Evolutionary conservation across 345 rosid genomes (phyloP), one percentile per base, ranked within the genome.

Genomic region (Orychophragmus violaceus): DNA sequence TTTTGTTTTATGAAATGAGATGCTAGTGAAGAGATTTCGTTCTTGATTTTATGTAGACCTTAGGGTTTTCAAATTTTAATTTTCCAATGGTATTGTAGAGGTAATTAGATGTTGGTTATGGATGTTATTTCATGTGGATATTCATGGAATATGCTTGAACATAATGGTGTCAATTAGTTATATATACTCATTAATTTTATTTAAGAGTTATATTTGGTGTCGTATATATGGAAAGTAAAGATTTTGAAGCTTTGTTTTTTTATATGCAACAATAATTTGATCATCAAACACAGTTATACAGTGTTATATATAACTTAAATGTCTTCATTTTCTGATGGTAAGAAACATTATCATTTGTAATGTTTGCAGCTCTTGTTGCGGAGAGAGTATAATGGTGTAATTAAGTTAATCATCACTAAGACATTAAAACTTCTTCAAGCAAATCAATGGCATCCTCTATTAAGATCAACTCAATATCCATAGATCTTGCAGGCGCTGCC

Each of bases 401-500:
- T 78, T 64, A 56, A 80, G 19, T 14, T 14, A 22, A 63, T 68
- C 75, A 49, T 68, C 76, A 62, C 28, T 48, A 62, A 72, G 46
- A 67, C 60, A 37, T 41, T 48, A 49, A 23, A 22, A 77, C 59
- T 53, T 55, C 60, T 74, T 69, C 7, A 57, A 59, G 64, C 72
- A 45, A 76, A 72, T 51, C 83, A 9, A 65, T 76, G 70, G 83
- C 78, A 44, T 78, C 93, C 19, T 68, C 86, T 10, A 66, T 81
- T 46, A 76, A 79, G 82, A 83, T 83, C 55, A 85, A 77, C 46
- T 85, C 96, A 0, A 82, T 85, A 74, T 77, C 82, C 37, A 78
- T 87, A 25, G 89, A 89, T 78, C 87, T 85, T 52, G 76, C 53
- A 42, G 69, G 45, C 29, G 68, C 75, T 44, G 77, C 75, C 39